Percentiles rank a stretch among this genome's conserved stretches.
phyloP scores from a whole-genome alignment of 805 yeast genomes.

The Starmera pachycereana region DNA sequence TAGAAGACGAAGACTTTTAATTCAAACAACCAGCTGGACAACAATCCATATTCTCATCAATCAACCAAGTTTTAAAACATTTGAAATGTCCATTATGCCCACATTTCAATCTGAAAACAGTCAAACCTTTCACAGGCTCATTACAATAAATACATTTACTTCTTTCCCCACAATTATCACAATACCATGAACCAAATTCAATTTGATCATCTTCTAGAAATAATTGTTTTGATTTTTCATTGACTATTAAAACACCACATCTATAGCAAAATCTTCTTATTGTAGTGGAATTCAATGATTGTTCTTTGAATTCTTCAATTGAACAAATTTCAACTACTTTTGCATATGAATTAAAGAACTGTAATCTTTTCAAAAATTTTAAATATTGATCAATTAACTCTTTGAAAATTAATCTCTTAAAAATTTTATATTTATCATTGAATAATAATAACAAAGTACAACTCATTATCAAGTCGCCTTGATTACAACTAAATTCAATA shows the following conservation, averaged over 20 bases:
- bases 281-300: conserved; percentile 21
- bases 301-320: conserved; percentile 14
- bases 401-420: conserved; percentile 25
- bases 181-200: conserved; percentile 72
- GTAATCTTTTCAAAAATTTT: conserved; percentile 37
- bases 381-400: conserved; percentile 50
- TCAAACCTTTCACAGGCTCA: conserved; percentile 64
- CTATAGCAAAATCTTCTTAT: conserved; percentile 49
- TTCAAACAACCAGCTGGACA: conserved; percentile 60
- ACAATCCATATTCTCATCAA: conserved; percentile 47
- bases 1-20: not conserved
- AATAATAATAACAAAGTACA: conserved; percentile 49
- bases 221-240: conserved; percentile 42
- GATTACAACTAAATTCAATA: conserved; percentile 41
- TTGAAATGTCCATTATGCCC: conserved; percentile 84
- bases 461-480: conserved; percentile 57
- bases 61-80: conserved; percentile 72
- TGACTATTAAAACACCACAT: conserved; percentile 49
- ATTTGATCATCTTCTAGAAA: conserved; percentile 20
- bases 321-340: conserved; percentile 38
- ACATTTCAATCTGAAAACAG: conserved; percentile 52
- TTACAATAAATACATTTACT: conserved; percentile 59
- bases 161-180: conserved; percentile 54
- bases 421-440: conserved; percentile 28
- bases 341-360: conserved; percentile 49